Evolutionary conservation across 257 asterid genomes (phyloP).

Genomic region (Plantago elongata): DNA sequence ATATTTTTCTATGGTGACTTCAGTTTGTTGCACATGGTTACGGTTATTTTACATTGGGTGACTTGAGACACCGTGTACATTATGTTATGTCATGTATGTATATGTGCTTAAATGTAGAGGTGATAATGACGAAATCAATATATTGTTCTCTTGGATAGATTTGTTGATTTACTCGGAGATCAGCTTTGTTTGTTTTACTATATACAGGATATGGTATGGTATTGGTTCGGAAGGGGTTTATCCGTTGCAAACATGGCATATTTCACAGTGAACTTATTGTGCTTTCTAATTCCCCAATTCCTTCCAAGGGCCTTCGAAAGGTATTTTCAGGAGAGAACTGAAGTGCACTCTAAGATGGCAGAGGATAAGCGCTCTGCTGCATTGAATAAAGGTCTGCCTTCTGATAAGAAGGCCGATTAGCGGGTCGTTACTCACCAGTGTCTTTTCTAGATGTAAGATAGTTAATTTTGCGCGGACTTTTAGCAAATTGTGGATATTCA

Average conservation of each 20-base stretch:
- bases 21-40: too few species aligned
- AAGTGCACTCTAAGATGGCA: constrained; percentile 38
- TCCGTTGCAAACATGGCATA: constrained; percentile 52
- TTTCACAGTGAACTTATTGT: constrained; percentile 44
- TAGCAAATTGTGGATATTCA: background rate
- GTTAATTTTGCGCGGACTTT: background rate
- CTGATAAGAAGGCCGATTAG: constrained; percentile 42
- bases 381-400: constrained; percentile 15
- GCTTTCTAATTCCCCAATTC: constrained; percentile 70
- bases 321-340: constrained; percentile 57
- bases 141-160: too few species aligned
- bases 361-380: constrained; percentile 43
- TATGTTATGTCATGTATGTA: too few species aligned
- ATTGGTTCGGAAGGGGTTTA: constrained; percentile 70
- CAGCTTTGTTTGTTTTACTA: too few species aligned
- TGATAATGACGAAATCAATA: too few species aligned
- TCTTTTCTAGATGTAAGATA: background rate
- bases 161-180: too few species aligned
- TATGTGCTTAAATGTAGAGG: too few species aligned
- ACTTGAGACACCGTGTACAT: too few species aligned
- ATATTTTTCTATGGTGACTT: too few species aligned
- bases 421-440: background rate
- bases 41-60: too few species aligned
- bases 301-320: constrained; percentile 75
- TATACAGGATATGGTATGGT: constrained; percentile 60